Evolutionary conservation across 495 filamentous ascomycete genomes (phyloP).

Genomic region (Talaromyces nanjingensis): DNA sequence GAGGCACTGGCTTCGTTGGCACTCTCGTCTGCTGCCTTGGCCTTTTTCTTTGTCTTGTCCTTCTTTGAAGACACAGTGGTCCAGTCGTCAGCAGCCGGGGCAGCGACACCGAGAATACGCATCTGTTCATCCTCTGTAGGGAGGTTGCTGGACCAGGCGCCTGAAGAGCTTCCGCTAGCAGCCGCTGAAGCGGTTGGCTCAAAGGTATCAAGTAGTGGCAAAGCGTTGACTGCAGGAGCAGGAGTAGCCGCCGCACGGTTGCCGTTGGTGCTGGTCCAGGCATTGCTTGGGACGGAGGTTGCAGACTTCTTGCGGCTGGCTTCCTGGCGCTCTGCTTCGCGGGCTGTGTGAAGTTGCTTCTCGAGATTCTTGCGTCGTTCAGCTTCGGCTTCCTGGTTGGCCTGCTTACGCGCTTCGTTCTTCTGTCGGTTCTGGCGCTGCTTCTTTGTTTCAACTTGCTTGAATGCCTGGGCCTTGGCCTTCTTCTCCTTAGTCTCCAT

Average conservation of each 20-base stretch:
- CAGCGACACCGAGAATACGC: slow-evolving; percentile 53
- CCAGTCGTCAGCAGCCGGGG: slow-evolving; percentile 51
- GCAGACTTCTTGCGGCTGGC: slow-evolving; percentile 65
- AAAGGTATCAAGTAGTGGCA: slow-evolving; percentile 70
- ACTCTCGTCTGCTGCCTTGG: slow-evolving; percentile 35
- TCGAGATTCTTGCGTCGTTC: slow-evolving; percentile 64
- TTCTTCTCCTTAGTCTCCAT: slow-evolving; percentile 57
- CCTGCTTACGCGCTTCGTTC: slow-evolving; percentile 63
- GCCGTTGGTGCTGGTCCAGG: slow-evolving; percentile 45
- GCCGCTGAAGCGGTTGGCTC: slow-evolving; percentile 40
- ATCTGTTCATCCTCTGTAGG: slow-evolving; percentile 85
- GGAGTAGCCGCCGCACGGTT: slow-evolving; percentile 19
- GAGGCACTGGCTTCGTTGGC: slow-evolving; percentile 33
- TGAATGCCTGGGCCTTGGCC: slow-evolving; percentile 51
- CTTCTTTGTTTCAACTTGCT: slow-evolving; percentile 73
- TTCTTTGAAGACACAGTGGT: slow-evolving; percentile 69
- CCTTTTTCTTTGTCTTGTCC: slow-evolving; percentile 42
- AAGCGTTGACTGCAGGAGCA: slow-evolving; percentile 23
- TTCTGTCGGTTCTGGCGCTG: slow-evolving; percentile 81
- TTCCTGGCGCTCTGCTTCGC: slow-evolving; percentile 67
- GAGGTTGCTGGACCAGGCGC: slow-evolving; percentile 48
- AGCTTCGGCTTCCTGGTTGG: slow-evolving; percentile 67
- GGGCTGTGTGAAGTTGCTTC: slow-evolving; percentile 71
- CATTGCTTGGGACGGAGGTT: slow-evolving; percentile 47
- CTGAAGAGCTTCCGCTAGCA: slow-evolving; percentile 12